Conservation (phyloP, 306 rosid genomes). For the Trifolium subterraneum region DNA sequence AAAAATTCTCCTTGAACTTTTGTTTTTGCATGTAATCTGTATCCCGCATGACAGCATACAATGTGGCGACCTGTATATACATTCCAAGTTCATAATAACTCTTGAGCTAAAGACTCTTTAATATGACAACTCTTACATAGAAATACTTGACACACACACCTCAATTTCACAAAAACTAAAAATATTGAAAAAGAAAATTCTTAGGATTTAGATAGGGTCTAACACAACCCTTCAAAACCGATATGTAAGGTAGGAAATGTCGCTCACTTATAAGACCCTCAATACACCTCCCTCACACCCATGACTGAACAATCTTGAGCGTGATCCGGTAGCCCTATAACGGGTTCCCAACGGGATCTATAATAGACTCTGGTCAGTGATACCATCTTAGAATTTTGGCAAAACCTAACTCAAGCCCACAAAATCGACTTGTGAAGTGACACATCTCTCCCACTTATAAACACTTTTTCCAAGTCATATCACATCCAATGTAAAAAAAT, state of each 20-base stretch:
- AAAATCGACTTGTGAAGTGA: background rate
- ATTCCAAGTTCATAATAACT: conserved; percentile 33
- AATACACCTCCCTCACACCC: background rate
- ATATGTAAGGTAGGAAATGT: background rate
- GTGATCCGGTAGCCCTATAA: background rate
- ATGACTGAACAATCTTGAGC: background rate
- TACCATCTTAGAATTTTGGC: background rate
- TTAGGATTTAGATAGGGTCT: background rate
- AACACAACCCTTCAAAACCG: background rate
- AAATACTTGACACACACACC: conserved; percentile 12
- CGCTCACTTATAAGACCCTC: background rate
- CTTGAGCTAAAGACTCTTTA: background rate
- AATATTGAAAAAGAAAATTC: background rate
- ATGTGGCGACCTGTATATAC: conserved; percentile 86
- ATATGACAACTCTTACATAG: background rate
- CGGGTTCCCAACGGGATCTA: background rate
- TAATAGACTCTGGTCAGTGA: background rate
- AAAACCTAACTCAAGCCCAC: background rate
- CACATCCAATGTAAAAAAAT: background rate
- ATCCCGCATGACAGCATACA: conserved; percentile 96
- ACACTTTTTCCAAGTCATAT: background rate
- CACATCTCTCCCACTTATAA: background rate
- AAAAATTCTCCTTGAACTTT: conserved; percentile 86
- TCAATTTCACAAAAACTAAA: background rate
- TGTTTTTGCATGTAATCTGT: conserved; percentile 89